These are phyloP conservation scores for Yamadazyma aaseri DNA, from an alignment of 1,139 yeast species.

Conservation along the genomic window DNA sequence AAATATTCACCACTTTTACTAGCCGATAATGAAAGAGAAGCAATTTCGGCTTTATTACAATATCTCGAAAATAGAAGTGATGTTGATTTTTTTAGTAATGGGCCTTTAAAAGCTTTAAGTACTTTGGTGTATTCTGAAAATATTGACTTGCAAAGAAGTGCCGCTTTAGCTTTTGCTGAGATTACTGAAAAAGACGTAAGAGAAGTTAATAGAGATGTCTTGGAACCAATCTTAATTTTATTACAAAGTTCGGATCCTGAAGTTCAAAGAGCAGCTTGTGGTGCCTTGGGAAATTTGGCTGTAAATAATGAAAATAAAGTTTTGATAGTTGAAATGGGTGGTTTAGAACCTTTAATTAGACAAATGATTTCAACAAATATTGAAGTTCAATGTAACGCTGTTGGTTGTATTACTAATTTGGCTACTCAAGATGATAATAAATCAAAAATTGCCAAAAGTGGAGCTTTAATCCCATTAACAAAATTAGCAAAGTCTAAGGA, in stretches of 20 bases:
- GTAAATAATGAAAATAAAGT: slow-evolving; percentile 94
- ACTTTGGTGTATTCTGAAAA: slow-evolving; percentile 94
- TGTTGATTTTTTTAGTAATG: slow-evolving; percentile 90
- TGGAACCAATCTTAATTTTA: slow-evolving; percentile 87
- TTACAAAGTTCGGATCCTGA: slow-evolving; percentile 88
- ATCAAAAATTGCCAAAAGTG: slow-evolving; percentile 91
- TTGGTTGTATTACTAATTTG: slow-evolving; percentile 95
- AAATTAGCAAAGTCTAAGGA: slow-evolving; percentile 92
- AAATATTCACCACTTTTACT: slow-evolving; percentile 72
- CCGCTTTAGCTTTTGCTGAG: slow-evolving; percentile 98
- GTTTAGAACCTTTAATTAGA: slow-evolving; percentile 89
- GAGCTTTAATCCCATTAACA: slow-evolving; percentile 93
- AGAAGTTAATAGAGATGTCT: slow-evolving; percentile 84
- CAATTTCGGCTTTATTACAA: slow-evolving; percentile 84
- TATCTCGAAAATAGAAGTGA: slow-evolving; percentile 82
- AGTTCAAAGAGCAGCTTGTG: slow-evolving; percentile 98
- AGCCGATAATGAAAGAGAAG: slow-evolving; percentile 97
- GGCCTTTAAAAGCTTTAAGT: slow-evolving; percentile 83
- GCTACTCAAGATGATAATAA: slow-evolving; percentile 99
- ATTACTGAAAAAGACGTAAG: slow-evolving; percentile 94
- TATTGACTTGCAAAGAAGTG: slow-evolving; percentile 92
- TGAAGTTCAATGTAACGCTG: slow-evolving; percentile 98
- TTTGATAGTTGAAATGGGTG: slow-evolving; percentile 96
- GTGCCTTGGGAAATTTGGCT: slow-evolving; percentile 95
- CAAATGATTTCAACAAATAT: slow-evolving; percentile 97